Evolutionary conservation across 129 eudicot species (phyloP).

Genomic region (Deinandra increscens): DNA sequence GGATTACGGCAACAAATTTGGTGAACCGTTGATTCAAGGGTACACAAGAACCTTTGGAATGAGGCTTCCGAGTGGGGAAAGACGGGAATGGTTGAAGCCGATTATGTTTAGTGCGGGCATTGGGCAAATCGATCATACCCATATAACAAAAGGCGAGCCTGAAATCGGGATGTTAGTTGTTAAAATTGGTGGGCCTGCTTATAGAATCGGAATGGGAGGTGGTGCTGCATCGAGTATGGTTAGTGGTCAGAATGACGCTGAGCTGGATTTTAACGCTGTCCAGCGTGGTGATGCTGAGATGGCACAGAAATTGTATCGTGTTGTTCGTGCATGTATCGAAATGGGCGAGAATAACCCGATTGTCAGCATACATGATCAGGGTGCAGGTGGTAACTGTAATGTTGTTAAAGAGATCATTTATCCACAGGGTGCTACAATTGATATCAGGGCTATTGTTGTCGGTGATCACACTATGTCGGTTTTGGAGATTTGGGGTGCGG

Average conservation of each 20-base stretch:
- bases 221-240: conserved; percentile 99
- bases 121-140: conserved; percentile 83
- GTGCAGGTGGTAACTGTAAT: conserved; percentile 97
- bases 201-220: conserved; percentile 98
- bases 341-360: conserved; percentile 91
- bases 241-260: conserved; percentile 89
- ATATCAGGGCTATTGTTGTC: conserved; percentile 80
- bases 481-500: conserved; percentile 98
- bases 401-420: conserved; percentile 93
- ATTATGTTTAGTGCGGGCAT: conserved; percentile 98
- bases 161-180: conserved; percentile 89
- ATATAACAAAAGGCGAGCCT: conserved; percentile 87
- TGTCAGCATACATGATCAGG: conserved; percentile 90
- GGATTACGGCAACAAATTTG: conserved; percentile 53
- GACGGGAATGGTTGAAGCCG: conserved; percentile 94
- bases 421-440: conserved; percentile 88
- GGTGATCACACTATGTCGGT: conserved; percentile 95
- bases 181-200: conserved; percentile 95
- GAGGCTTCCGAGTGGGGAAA: conserved; percentile 85
- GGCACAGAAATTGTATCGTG: conserved; percentile 87
- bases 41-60: conserved; percentile 83
- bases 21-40: conserved; percentile 73
- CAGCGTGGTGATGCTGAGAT: conserved; percentile 99
- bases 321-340: conserved; percentile 91
- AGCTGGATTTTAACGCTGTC: conserved; percentile 88